Evolutionary conservation across 2,329 filamentous ascomycete genomes (phyloP), one percentile per base, ranked within the genome.

Genomic region (Xylariaceae sp.): DNA sequence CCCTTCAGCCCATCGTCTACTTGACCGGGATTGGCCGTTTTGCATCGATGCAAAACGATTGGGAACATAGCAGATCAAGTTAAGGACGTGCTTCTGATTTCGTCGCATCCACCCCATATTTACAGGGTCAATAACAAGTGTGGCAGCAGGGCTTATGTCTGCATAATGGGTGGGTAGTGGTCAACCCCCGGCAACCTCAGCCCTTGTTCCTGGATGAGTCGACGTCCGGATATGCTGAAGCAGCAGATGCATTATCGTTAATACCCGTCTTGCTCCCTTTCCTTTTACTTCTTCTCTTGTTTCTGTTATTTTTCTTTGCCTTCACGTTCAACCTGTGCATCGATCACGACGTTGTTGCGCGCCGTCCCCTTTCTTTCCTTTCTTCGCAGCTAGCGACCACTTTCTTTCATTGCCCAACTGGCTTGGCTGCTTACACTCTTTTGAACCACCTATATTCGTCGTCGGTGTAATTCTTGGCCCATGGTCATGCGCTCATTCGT

Each of bases 401-500:
- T 66, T 70, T 73, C 68, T 69, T 74, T 74, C 66, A 73, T 70
- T 66, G 68, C 65, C 77, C 78, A 80, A 81, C 78, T 80, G 78
- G 77, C 74, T 81, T 81, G 79, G 80, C 77, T 81, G 76, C 77
- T 77, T 75, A 77, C 78, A 70, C 72, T 81, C 77, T 72, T 82
- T 81, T 77, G 64, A 68, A 69, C 62, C 63, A 57, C 61, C 41
- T 60, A 66, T 53, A 57, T 67, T 66, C 59, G 59, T 69, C 61
- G 60, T 67, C 65, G 62, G 70, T 72, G 68, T 72, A 69, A 70
- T 71, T 70, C 70, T 65, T 50, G 44, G 64, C 26, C 67, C 65
- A 62, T 63, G 63, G 59, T 56, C 55, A 56, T 54, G 47, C 54
- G 51, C 66, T 67, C 67, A 58, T 53, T 62, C 58, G 60, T 61